These are phyloP conservation scores for Chlamydomonas sp. DNA, from an alignment of 139 green algal species.

Conservation along the genomic window DNA sequence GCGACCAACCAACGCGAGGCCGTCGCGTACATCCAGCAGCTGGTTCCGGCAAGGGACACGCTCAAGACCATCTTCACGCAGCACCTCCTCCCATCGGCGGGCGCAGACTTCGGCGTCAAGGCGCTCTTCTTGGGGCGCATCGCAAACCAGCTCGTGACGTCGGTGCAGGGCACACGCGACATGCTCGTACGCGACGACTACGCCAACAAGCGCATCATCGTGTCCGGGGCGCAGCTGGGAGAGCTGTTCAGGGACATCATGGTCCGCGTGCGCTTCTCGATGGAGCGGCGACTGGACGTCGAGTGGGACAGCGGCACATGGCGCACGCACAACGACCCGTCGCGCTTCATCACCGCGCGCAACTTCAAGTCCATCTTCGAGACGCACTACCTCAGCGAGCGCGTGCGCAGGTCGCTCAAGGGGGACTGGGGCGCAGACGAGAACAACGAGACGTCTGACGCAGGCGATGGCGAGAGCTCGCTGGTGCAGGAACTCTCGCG, in stretches of 20 bases:
- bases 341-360: not conserved
- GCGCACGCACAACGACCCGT: not conserved
- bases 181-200: slow-evolving; percentile 57
- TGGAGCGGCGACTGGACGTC: not conserved
- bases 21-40: not conserved
- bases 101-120: not conserved
- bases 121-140: slow-evolving; percentile 10
- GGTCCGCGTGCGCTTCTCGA: not conserved
- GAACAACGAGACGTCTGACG: slow-evolving; percentile 4
- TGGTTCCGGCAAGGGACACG: not conserved
- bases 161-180: not conserved
- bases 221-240: not conserved
- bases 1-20: not conserved
- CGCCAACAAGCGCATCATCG: slow-evolving; percentile 53
- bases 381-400: slow-evolving; percentile 30
- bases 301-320: not conserved
- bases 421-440: slow-evolving; percentile 5
- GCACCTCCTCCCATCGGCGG: slow-evolving; percentile 6
- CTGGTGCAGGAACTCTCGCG: slow-evolving; percentile 46
- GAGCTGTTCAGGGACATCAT: slow-evolving; percentile 16
- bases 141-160: not conserved
- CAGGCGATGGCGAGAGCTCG: not conserved
- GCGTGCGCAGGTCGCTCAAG: slow-evolving; percentile 37
- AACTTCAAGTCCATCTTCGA: slow-evolving; percentile 42
- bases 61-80: slow-evolving; percentile 8